Evolutionary conservation across 2,329 filamentous ascomycete genomes (phyloP).

Genomic region (Cercospora zeae-maydis): DNA sequence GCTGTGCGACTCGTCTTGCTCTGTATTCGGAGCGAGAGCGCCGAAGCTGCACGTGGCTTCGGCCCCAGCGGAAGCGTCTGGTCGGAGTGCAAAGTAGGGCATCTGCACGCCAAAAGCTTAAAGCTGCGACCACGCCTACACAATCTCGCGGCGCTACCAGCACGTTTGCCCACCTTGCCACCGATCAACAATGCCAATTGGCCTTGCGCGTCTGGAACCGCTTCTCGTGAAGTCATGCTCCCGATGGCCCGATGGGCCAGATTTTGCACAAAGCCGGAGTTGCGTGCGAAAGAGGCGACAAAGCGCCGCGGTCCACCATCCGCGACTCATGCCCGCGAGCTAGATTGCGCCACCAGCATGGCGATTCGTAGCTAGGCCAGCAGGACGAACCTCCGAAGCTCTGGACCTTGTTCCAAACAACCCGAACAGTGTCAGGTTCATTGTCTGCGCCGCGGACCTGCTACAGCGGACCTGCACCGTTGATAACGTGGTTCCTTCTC

Average conservation of each 20-base stretch:
- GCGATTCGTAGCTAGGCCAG: not conserved
- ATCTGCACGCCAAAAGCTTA: not conserved
- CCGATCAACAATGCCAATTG: not conserved
- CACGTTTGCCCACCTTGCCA: no score
- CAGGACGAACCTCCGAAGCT: conserved; percentile 4
- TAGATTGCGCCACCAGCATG: conserved; percentile 5
- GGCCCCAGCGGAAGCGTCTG: not conserved
- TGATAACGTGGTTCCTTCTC: not conserved
- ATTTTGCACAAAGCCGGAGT: not conserved
- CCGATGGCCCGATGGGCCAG: not conserved
- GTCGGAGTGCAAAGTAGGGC: not conserved
- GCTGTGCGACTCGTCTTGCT: not conserved
- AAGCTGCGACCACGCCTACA: no score
- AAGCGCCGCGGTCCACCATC: not conserved
- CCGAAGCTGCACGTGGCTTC: not conserved
- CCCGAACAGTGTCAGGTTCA: conserved; percentile 3
- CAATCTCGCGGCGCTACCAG: no score
- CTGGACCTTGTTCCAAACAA: not conserved
- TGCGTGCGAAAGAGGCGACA: not conserved
- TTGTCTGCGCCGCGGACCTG: not conserved
- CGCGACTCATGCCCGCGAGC: not conserved
- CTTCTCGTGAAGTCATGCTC: not conserved
- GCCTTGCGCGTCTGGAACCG: not conserved
- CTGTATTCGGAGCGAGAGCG: no score
- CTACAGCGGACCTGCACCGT: not conserved